Conservation (phyloP, 495 filamentous ascomycete genomes). For the Xylaria grammica region DNA sequence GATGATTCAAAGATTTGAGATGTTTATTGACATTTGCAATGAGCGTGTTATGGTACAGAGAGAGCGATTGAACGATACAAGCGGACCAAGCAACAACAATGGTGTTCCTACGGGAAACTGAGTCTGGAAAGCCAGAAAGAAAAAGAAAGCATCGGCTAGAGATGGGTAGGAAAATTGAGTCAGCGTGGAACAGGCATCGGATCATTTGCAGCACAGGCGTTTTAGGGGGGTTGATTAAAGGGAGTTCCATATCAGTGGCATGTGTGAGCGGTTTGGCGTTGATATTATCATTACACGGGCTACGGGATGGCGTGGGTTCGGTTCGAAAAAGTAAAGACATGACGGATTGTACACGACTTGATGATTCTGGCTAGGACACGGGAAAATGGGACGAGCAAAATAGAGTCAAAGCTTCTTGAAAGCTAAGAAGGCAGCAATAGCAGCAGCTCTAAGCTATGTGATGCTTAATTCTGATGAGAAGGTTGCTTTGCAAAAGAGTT, state of each 20-base stretch:
- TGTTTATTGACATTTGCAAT: slow-evolving; percentile 66
- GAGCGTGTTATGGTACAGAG: slow-evolving; percentile 60
- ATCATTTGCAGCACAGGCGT: slow-evolving; percentile 18
- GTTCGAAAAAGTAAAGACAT: slow-evolving; percentile 13
- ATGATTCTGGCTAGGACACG: slow-evolving; percentile 10
- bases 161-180: slow-evolving; percentile 20
- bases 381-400: slow-evolving; percentile 9
- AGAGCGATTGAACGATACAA: slow-evolving; percentile 43
- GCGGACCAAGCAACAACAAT: slow-evolving; percentile 27
- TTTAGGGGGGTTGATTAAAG: slow-evolving; percentile 8
- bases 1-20: slow-evolving; percentile 61
- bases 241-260: slow-evolving; percentile 3
- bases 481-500: no score
- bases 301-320: slow-evolving; percentile 11
- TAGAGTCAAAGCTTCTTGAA: slow-evolving; percentile 18
- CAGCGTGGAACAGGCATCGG: slow-evolving; percentile 11
- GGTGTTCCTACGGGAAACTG: slow-evolving; percentile 16
- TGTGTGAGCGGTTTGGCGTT: slow-evolving; percentile 22
- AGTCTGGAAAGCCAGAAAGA: slow-evolving; percentile 16
- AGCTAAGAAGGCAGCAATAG: background rate
- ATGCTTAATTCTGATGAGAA: slow-evolving; percentile 4
- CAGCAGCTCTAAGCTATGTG: background rate
- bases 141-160: slow-evolving; percentile 29
- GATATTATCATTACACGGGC: slow-evolving; percentile 13
- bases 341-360: slow-evolving; percentile 23